phyloP scores from a whole-genome alignment of 345 rosid species.

The Brassica juncea region DNA sequence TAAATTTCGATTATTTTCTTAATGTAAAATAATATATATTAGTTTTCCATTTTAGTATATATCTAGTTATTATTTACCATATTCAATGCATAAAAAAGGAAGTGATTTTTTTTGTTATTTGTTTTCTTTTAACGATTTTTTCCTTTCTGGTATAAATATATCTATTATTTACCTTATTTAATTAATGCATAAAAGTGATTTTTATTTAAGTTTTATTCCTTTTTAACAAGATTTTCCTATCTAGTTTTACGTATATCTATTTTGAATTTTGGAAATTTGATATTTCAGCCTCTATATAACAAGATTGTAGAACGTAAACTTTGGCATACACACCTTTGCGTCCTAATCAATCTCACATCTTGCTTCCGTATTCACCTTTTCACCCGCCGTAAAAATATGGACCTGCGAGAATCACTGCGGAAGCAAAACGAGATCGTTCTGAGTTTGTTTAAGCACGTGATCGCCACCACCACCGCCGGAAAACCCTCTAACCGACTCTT shows the following conservation, averaged over 20 bases:
- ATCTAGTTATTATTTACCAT: background rate
- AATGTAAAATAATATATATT: background rate
- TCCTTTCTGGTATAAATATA: background rate
- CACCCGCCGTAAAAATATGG: background rate
- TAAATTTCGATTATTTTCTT: background rate
- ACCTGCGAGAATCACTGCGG: constrained; percentile 29
- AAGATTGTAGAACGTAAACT: background rate
- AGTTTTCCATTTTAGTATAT: background rate
- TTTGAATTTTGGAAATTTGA: background rate
- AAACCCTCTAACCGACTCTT: constrained; percentile 55
- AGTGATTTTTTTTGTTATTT: background rate
- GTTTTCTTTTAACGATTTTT: background rate
- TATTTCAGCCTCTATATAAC: background rate
- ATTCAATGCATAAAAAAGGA: background rate
- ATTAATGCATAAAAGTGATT: background rate
- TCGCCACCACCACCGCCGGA: constrained; percentile 43
- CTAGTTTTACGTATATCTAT: background rate
- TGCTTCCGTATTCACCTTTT: background rate
- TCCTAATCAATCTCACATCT: background rate
- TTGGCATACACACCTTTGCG: background rate
- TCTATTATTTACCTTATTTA: background rate
- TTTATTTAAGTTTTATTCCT: background rate
- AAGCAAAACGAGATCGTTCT: constrained; percentile 59
- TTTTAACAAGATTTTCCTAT: background rate
- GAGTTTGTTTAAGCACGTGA: constrained; percentile 45